Evolutionary conservation across 345 rosid genomes (phyloP).

Genomic region (Physaria fendleri): DNA sequence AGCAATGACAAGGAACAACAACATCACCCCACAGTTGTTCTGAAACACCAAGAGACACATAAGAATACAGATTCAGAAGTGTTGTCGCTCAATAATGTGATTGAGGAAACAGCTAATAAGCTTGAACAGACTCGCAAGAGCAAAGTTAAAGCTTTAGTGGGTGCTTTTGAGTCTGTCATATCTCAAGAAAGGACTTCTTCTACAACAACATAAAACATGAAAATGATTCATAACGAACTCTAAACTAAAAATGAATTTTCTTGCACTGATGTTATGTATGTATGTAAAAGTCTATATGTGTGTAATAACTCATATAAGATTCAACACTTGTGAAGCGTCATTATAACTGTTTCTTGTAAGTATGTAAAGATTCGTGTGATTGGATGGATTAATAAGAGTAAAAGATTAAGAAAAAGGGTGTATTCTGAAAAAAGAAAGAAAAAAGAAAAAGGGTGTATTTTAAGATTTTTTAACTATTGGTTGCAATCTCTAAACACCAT

Average conservation of each 20-base stretch:
- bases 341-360: not conserved
- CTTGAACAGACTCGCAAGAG: conserved; percentile 77
- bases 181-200: conserved; percentile 56
- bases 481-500: not conserved
- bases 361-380: not conserved
- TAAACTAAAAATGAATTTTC: not conserved
- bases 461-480: not conserved
- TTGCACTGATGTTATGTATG: not conserved
- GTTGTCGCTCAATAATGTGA: conserved; percentile 68
- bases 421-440: no score
- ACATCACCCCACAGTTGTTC: conserved; percentile 29
- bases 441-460: not conserved
- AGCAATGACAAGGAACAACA: conserved; percentile 9
- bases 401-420: not conserved
- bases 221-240: not conserved
- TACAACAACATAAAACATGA: not conserved
- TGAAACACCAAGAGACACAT: conserved; percentile 66
- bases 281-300: not conserved
- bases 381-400: not conserved
- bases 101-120: conserved; percentile 90
- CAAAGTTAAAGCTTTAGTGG: conserved; percentile 93
- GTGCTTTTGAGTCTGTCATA: conserved; percentile 84
- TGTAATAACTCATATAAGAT: not conserved
- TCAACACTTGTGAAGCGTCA: not conserved
- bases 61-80: conserved; percentile 51